Percentiles rank a stretch among this genome's conserved stretches.
These are phyloP conservation scores for Neophaeococcomyces aloes DNA, from an alignment of 2,329 filamentous ascomycete genomes.

Conservation along the genomic window DNA sequence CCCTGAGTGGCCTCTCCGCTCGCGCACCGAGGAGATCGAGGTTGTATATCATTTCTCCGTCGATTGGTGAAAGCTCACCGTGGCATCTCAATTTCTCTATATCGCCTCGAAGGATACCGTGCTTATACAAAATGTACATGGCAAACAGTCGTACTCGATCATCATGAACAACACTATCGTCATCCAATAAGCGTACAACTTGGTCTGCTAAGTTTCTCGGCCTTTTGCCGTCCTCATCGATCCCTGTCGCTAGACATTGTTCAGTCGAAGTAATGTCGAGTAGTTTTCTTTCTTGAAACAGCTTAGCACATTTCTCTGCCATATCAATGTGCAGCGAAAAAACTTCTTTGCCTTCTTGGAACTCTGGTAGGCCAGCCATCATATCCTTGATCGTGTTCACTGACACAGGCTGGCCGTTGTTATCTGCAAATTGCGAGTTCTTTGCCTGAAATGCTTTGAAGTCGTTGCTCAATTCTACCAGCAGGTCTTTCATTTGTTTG, in stretches of 20 bases:
- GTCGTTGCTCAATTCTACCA: slow-evolving; percentile 83
- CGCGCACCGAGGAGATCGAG: slow-evolving; percentile 72
- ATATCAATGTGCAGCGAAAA: slow-evolving; percentile 92
- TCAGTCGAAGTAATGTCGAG: slow-evolving; percentile 79
- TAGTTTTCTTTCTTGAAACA: slow-evolving; percentile 75
- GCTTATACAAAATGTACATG: slow-evolving; percentile 74
- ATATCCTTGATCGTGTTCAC: slow-evolving; percentile 93
- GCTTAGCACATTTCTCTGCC: slow-evolving; percentile 94
- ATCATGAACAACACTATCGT: slow-evolving; percentile 57
- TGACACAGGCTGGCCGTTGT: slow-evolving; percentile 58
- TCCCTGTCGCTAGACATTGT: slow-evolving; percentile 79
- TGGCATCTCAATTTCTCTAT: slow-evolving; percentile 76
- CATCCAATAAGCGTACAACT: slow-evolving; percentile 77
- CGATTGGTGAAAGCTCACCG: slow-evolving; percentile 62
- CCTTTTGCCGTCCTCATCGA: slow-evolving; percentile 86
- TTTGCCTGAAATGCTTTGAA: slow-evolving; percentile 85
- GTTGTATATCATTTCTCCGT: slow-evolving; percentile 61
- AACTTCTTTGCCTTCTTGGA: slow-evolving; percentile 87
- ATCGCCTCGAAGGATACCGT: slow-evolving; percentile 75
- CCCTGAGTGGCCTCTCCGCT: slow-evolving; percentile 63
- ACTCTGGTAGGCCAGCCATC: slow-evolving; percentile 87
- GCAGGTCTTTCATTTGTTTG: slow-evolving; percentile 94
- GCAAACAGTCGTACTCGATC: slow-evolving; percentile 79
- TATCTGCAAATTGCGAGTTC: slow-evolving; percentile 83
- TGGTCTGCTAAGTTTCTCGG: slow-evolving; percentile 82